These are phyloP conservation scores for Cylindrotheca fusiformis DNA, from an alignment of 108 stramenopile genomes.

Conservation along the genomic window DNA sequence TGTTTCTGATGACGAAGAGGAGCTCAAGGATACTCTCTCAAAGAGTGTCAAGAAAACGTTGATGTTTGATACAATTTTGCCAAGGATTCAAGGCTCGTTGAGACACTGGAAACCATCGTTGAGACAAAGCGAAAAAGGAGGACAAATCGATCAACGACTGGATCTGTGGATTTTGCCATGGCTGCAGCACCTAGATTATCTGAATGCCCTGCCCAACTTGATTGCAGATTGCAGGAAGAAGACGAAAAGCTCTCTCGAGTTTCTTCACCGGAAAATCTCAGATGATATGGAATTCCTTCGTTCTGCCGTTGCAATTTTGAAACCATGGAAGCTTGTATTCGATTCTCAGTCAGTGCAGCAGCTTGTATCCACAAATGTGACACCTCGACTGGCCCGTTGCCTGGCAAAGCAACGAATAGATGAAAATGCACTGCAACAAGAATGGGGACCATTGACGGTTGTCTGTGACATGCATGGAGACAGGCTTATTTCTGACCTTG, in stretches of 20 bases:
- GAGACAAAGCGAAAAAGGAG: not conserved
- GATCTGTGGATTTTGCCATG: constrained; percentile 82
- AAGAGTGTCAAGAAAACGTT: constrained; percentile 25
- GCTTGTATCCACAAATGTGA: constrained; percentile 43
- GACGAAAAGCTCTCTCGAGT: constrained; percentile 45
- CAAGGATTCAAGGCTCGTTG: constrained; percentile 49
- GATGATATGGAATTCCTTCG: constrained; percentile 40
- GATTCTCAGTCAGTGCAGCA: constrained; percentile 34
- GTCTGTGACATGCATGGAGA: constrained; percentile 37
- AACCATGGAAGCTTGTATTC: constrained; percentile 63
- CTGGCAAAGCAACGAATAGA: constrained; percentile 30
- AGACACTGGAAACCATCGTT: constrained; percentile 48
- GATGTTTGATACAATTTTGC: constrained; percentile 34
- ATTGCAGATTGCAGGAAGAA: constrained; percentile 62
- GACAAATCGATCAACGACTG: constrained; percentile 33
- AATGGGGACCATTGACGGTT: constrained; percentile 35
- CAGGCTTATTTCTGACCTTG: constrained; percentile 50
- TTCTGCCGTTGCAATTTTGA: constrained; percentile 28
- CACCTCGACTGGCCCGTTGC: constrained; percentile 46
- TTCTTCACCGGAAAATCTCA: constrained; percentile 37
- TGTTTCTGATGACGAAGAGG: not conserved
- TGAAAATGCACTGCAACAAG: constrained; percentile 20
- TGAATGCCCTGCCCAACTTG: constrained; percentile 44
- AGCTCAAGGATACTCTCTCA: not conserved
- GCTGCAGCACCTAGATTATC: constrained; percentile 67